Evolutionary conservation across 495 filamentous ascomycete species (phyloP).

Genomic region (Penicillium bovifimosum): DNA sequence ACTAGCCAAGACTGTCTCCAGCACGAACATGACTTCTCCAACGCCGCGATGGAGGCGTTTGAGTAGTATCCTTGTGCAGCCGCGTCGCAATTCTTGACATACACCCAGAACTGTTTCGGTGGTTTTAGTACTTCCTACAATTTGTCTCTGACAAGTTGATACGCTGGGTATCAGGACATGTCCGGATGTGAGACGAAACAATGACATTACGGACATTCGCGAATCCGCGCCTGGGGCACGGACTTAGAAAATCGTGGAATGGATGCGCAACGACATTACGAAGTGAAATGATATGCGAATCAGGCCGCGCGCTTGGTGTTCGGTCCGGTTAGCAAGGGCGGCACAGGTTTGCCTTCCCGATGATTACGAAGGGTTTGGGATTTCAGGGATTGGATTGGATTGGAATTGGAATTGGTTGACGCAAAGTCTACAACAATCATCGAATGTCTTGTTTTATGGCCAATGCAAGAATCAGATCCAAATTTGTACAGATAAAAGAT

Average conservation of each 20-base stretch:
- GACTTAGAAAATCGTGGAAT: neutral
- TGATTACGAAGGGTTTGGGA: neutral
- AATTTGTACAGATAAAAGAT: neutral
- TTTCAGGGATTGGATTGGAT: neutral
- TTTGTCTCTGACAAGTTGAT: no score
- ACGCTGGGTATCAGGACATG: no score
- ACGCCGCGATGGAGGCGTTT: constrained; percentile 39
- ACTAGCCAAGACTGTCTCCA: constrained; percentile 27
- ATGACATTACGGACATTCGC: neutral
- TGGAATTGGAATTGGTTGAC: neutral
- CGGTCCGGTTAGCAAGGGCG: constrained; percentile 1
- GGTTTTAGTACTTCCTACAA: neutral
- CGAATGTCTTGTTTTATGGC: no score
- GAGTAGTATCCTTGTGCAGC: constrained; percentile 32
- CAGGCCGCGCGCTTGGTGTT: neutral
- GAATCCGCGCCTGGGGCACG: neutral
- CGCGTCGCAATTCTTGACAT: constrained; percentile 24
- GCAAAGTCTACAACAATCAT: no score
- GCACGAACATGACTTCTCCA: constrained; percentile 23
- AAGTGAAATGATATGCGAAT: constrained; percentile 4
- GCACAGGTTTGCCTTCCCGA: neutral
- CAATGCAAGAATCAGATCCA: no score
- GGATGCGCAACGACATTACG: constrained; percentile 1
- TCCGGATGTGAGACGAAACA: no score
- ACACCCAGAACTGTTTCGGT: neutral